Conservation (phyloP, 1,139 yeast species). For the Yamadazyma blattariae region DNA sequence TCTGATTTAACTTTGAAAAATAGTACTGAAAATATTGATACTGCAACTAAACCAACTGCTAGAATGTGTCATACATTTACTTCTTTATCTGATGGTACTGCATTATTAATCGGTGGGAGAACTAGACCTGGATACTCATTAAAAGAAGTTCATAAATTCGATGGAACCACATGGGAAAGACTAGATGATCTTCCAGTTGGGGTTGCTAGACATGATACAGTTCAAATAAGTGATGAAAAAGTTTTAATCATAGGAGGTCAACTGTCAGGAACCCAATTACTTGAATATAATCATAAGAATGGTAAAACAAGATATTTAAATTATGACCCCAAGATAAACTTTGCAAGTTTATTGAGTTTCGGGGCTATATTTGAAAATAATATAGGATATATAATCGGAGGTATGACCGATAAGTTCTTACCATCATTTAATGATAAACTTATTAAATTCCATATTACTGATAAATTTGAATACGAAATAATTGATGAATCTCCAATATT, state of each 20-base stretch:
- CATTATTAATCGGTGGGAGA: slow-evolving; percentile 67
- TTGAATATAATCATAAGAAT: slow-evolving; percentile 19
- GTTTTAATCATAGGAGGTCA: slow-evolving; percentile 58
- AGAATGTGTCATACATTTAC: slow-evolving; percentile 64
- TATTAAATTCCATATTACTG: slow-evolving; percentile 25
- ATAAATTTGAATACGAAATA: slow-evolving; percentile 5
- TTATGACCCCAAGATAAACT: slow-evolving; percentile 22
- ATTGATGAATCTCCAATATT: slow-evolving; percentile 10
- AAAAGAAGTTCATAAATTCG: slow-evolving; percentile 26
- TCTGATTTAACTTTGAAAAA: slow-evolving; percentile 15
- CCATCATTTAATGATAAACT: slow-evolving; percentile 34
- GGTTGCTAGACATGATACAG: slow-evolving; percentile 54
- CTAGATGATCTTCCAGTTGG: slow-evolving; percentile 38
- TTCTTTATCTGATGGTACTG: slow-evolving; percentile 20
- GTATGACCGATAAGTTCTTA: slow-evolving; percentile 33
- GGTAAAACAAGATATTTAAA: slow-evolving; percentile 15
- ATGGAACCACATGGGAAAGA: slow-evolving; percentile 28
- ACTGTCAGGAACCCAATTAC: slow-evolving; percentile 11
- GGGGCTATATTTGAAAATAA: slow-evolving; percentile 16
- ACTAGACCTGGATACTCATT: slow-evolving; percentile 53
- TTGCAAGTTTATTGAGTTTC: slow-evolving; percentile 26
- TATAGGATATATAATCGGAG: slow-evolving; percentile 54
- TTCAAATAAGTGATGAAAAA: slow-evolving; percentile 26
- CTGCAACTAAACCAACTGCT: slow-evolving; percentile 25
- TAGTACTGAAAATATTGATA: slow-evolving; percentile 8